Base-by-base conservation (phyloP, 805 yeast species). In the Ogataea haglerorum region DNA sequence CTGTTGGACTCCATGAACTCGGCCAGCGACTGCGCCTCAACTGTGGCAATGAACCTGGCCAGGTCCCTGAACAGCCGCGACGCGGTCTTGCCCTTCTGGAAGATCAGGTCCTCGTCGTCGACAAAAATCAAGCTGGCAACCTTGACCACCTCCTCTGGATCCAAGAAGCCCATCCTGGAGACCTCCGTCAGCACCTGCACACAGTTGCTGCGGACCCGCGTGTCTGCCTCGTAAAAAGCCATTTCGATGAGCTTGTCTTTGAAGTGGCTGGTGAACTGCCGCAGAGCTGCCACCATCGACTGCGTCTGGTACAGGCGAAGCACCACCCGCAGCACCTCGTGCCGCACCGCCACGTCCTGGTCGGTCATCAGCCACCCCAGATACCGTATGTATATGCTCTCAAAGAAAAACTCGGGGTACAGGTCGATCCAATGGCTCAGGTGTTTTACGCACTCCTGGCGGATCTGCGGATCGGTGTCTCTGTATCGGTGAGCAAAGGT, bases 301-400 rank as follows among this genome's bases (percentile, higher is more conserved):
- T 65, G 63, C 19, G 63, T 67, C 36, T 59, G 61, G 38, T 76
- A 76, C 16, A 80, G 61, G 51, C 66, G 78, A 10, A 67, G 57
- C 31, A 89, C 62, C 4, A 73, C 70, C 49, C 70, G 76, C 18
- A 84, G 56, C 2, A 80, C 89, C 50, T 85, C 88, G 7, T 69
- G 57, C 49, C 95, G 72, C 1, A 86, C 95, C 3, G 57, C 47
- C 9, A 73, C 60, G 12, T 75, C 72, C 2, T 77, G 67, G 55
- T 89, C 96, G n/a, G 90, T 80, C 30, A 90, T 64, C 24, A 86
- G 67, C 95, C 95, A 85, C 4, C 95, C 95, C 54, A 85, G 72
- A 59, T 85, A 86, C 47, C 89, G 74, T 47, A 88, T 68, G 53
- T 80, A 86, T 1, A 80, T 67, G 10, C 82, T 80, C 45, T 78